phyloP scores from a whole-genome alignment of 1,139 yeast genomes.

The Diutina rugosa region DNA sequence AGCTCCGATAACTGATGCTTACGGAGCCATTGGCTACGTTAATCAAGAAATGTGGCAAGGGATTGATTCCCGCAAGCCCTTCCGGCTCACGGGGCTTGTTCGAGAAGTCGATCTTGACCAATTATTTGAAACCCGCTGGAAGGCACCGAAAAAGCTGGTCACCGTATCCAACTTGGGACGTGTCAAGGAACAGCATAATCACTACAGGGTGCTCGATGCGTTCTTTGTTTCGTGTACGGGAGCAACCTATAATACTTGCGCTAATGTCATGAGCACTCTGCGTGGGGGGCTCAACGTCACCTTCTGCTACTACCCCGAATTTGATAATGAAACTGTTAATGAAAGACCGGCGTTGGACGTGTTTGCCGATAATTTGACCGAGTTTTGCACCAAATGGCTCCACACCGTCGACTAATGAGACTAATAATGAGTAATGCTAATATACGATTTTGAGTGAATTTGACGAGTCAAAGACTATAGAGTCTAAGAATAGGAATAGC shows the following conservation, averaged over 20 bases:
- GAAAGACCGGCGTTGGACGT: background rate
- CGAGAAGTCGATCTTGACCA: background rate
- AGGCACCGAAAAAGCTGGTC: background rate
- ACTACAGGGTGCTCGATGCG: background rate
- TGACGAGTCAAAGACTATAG: too few relatives aligned
- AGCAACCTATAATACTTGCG: background rate
- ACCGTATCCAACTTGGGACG: background rate
- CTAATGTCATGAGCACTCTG: background rate
- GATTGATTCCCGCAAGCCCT: background rate
- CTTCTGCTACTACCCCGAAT: conserved; percentile 1
- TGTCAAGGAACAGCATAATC: background rate
- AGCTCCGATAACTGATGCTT: background rate
- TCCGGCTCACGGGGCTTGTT: background rate
- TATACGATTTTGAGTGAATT: too few relatives aligned
- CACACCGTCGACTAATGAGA: background rate
- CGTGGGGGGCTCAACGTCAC: background rate
- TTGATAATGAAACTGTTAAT: background rate
- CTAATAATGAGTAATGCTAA: background rate
- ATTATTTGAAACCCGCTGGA: background rate
- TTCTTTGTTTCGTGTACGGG: conserved; percentile 1
- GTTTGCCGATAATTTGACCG: background rate
- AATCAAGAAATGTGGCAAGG: background rate
- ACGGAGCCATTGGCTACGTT: background rate
- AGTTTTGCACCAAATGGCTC: background rate
- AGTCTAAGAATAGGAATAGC: too few relatives aligned